Conservation (phyloP, 805 yeast genomes). For the Teunomyces lycoperdinae region DNA sequence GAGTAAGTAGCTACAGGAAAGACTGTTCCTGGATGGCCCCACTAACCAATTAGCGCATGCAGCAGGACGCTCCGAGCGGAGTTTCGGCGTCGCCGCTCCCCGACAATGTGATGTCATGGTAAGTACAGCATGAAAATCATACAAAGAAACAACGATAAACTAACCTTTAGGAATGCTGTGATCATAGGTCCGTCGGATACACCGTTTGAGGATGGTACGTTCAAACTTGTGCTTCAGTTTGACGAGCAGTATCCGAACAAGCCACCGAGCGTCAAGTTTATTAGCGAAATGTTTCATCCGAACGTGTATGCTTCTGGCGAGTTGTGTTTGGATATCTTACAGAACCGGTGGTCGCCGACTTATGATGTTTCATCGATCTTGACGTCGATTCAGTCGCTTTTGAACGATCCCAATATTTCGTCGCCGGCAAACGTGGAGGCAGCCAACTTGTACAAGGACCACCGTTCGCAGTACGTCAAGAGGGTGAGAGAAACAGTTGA, state of each 20-base stretch:
- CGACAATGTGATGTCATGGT: slow-evolving; percentile 93
- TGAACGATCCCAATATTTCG: slow-evolving; percentile 94
- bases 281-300: slow-evolving; percentile 96
- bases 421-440: slow-evolving; percentile 99
- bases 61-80: slow-evolving; percentile 97
- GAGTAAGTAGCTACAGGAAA: slow-evolving; percentile 45
- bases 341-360: slow-evolving; percentile 98
- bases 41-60: slow-evolving; percentile 63
- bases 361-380: slow-evolving; percentile 94
- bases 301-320: slow-evolving; percentile 96
- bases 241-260: slow-evolving; percentile 98
- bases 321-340: slow-evolving; percentile 90
- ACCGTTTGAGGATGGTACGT: slow-evolving; percentile 97
- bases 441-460: slow-evolving; percentile 92
- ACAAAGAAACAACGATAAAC: neutral
- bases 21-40: neutral
- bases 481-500: slow-evolving; percentile 95
- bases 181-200: slow-evolving; percentile 97
- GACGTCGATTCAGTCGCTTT: slow-evolving; percentile 85
- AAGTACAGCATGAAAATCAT: slow-evolving; percentile 5
- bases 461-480: slow-evolving; percentile 85
- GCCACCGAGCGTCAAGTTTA: slow-evolving; percentile 89
- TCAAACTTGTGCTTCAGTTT: slow-evolving; percentile 78
- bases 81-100: slow-evolving; percentile 96
- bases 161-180: slow-evolving; percentile 68